These are phyloP conservation scores for Rhizopus stolonifer DNA, from an alignment of 371 early-diverging fungal genomes.

Conservation along the genomic window DNA sequence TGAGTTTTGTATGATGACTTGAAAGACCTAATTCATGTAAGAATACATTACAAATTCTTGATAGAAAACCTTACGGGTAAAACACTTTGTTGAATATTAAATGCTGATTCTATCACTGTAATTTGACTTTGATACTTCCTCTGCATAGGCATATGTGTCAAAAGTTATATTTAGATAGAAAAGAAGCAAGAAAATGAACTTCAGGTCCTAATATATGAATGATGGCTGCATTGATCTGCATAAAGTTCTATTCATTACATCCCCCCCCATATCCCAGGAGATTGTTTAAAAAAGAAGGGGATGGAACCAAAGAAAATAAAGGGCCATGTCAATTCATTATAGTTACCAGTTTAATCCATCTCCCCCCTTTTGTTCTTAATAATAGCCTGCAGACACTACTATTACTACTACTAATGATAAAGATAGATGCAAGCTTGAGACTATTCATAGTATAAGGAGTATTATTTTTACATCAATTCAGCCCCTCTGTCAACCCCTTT, in stretches of 20 bases:
- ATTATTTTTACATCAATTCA: too few species aligned
- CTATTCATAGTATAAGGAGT: too few species aligned
- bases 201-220: not conserved
- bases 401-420: too few species aligned
- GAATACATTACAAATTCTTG: not conserved
- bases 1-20: constrained; percentile 49
- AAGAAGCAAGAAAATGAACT: not conserved
- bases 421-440: too few species aligned
- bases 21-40: constrained; percentile 39
- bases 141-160: too few species aligned
- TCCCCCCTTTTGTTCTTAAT: too few species aligned
- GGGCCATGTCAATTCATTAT: too few species aligned
- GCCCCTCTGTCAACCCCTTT: too few species aligned
- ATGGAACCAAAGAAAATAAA: not conserved
- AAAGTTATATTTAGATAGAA: not conserved
- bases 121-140: constrained; percentile 10
- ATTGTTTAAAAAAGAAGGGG: not conserved
- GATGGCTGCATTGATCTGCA: not conserved
- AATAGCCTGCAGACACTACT: too few species aligned
- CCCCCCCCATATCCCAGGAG: not conserved
- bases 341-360: too few species aligned
- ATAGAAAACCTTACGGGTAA: constrained; percentile 23
- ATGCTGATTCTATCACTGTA: constrained; percentile 41
- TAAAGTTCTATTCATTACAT: not conserved
- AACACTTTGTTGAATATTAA: constrained; percentile 30